phyloP scores from a whole-genome alignment of 179 eudicot species.

The Patellifolia procumbens region DNA sequence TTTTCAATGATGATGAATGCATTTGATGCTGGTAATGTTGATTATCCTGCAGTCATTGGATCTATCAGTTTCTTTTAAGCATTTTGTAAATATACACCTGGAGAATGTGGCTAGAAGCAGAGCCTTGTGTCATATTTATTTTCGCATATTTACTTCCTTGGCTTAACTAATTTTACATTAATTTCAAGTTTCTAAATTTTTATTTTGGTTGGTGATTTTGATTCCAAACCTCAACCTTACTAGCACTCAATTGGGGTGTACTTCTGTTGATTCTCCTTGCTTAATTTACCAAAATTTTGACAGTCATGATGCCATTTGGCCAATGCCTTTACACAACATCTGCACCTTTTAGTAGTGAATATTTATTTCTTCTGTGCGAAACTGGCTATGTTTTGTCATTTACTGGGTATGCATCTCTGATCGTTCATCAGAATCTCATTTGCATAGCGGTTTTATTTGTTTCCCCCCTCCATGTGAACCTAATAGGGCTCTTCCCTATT shows the following conservation, averaged over 20 bases:
- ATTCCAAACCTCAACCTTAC: neutral
- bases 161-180: neutral
- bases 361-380: neutral
- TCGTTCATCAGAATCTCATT: neutral
- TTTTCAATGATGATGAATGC: neutral
- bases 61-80: neutral
- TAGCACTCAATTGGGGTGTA: neutral
- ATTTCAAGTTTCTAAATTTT: neutral
- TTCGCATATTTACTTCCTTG: neutral
- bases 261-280: neutral
- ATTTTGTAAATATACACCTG: neutral
- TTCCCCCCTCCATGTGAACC: neutral
- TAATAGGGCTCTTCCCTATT: neutral
- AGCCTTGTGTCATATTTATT: neutral
- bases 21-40: neutral
- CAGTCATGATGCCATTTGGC: neutral
- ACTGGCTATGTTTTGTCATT: neutral
- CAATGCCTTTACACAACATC: neutral
- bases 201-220: neutral
- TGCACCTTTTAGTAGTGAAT: neutral
- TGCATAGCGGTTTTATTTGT: too few species aligned
- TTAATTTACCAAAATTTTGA: too few species aligned
- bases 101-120: neutral
- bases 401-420: neutral
- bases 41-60: neutral